Percentiles rank a stretch among this genome's conserved stretches.
These are phyloP conservation scores for Saccharum spontaneum DNA, from an alignment of 176 grass and related monocot species.

Conservation along the genomic window DNA sequence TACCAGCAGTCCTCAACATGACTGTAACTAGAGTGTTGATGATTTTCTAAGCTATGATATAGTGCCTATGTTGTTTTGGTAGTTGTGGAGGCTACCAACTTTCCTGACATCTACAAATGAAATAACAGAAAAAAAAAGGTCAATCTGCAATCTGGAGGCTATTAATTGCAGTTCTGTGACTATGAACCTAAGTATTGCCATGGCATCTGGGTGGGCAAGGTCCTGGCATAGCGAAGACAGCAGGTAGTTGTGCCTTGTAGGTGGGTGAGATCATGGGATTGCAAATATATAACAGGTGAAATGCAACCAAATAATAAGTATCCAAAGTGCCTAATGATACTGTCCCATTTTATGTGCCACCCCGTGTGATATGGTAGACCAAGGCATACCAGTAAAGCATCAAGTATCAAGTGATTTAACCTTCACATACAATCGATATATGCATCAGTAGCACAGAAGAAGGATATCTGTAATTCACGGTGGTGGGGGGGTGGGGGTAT, in stretches of 20 bases:
- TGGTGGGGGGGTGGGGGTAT: background rate
- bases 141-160: background rate
- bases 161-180: background rate
- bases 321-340: background rate
- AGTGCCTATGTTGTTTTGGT: background rate
- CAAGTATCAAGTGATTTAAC: background rate
- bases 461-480: background rate
- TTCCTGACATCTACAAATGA: background rate
- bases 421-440: background rate
- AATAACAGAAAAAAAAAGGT: background rate
- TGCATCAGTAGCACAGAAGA: background rate
- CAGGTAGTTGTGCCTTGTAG: background rate
- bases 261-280: background rate
- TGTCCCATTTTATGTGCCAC: background rate
- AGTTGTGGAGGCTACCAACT: background rate
- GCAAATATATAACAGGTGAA: background rate
- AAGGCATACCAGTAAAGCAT: background rate
- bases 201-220: background rate
- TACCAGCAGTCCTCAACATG: conserved; percentile 19
- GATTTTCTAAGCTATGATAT: background rate
- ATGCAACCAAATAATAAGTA: background rate
- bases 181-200: background rate
- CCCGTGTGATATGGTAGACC: background rate
- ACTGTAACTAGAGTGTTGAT: conserved; percentile 1
- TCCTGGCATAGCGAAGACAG: background rate